A percentile compares a stretch with the other conserved stretches of the same genome.
phyloP scores from a whole-genome alignment of 192 early-diverging fungal species.

The Rhizophagus sp. region DNA sequence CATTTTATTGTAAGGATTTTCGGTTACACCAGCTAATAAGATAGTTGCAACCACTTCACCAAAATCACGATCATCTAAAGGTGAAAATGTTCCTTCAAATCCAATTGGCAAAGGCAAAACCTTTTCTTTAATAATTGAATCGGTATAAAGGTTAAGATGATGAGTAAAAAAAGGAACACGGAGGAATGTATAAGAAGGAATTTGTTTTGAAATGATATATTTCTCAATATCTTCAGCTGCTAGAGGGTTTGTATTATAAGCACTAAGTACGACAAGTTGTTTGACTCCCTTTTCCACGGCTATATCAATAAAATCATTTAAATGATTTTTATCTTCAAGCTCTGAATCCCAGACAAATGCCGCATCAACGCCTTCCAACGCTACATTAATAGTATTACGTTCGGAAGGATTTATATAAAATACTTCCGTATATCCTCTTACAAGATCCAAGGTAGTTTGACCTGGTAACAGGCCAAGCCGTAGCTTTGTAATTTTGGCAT shows the following conservation, averaged over 20 bases:
- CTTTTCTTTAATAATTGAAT: constrained; percentile 19
- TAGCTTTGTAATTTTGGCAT: not conserved
- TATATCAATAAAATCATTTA: constrained; percentile 9
- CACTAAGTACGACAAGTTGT: not conserved
- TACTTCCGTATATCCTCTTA: not conserved
- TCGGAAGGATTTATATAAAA: not conserved
- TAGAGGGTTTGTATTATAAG: not conserved
- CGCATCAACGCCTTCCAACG: constrained; percentile 9
- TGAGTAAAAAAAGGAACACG: constrained; percentile 8
- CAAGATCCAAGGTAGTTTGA: constrained; percentile 8
- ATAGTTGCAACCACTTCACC: constrained; percentile 11
- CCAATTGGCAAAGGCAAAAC: constrained; percentile 13
- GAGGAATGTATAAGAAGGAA: not conserved
- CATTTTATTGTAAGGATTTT: not conserved
- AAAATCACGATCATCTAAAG: constrained; percentile 21
- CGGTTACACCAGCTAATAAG: not conserved
- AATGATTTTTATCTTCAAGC: not conserved
- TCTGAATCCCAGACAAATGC: constrained; percentile 6
- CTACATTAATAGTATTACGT: not conserved
- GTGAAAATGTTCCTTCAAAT: constrained; percentile 6
- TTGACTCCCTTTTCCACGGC: not conserved
- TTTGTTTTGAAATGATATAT: not conserved
- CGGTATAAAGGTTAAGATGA: constrained; percentile 6
- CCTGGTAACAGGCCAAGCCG: not conserved
- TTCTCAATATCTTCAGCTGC: constrained; percentile 10